phyloP scores from a whole-genome alignment of 176 grass and related monocot genomes.

The Neostapfia colusana region DNA sequence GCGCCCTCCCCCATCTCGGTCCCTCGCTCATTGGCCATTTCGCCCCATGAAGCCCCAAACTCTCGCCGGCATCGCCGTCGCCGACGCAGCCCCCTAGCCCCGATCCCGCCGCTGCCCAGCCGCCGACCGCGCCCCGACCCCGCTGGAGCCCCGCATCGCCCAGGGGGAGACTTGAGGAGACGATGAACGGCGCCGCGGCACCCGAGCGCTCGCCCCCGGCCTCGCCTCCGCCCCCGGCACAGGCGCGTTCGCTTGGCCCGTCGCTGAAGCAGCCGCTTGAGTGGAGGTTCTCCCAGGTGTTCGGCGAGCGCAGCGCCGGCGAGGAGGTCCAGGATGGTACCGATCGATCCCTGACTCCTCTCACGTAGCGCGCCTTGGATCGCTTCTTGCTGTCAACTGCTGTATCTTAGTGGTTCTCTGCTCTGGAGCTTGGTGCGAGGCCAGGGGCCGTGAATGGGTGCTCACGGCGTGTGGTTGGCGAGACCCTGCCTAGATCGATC shows the following conservation, averaged over 20 bases:
- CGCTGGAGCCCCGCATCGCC: constrained; percentile 28
- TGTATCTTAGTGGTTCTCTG: constrained; percentile 48
- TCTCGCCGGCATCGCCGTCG: constrained; percentile 51
- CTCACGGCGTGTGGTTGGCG: background rate
- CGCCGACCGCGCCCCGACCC: constrained; percentile 36
- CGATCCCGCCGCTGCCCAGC: constrained; percentile 19
- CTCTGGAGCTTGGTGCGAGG: constrained; percentile 23
- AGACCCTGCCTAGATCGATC: constrained; percentile 41
- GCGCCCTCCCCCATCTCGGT: background rate
- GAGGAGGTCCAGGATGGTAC: constrained; percentile 89
- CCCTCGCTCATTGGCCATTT: constrained; percentile 33
- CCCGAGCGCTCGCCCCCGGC: constrained; percentile 39
- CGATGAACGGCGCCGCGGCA: constrained; percentile 45
- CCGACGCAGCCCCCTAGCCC: background rate
- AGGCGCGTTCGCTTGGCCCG: background rate
- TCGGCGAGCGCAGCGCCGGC: constrained; percentile 72
- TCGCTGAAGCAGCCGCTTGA: constrained; percentile 42
- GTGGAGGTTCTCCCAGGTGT: constrained; percentile 91
- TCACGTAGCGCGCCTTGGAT: constrained; percentile 5
- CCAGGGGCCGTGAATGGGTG: constrained; percentile 21
- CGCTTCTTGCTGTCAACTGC: background rate
- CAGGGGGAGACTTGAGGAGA: background rate
- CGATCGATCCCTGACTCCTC: constrained; percentile 44
- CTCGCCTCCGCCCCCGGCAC: constrained; percentile 37
- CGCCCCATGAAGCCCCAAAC: constrained; percentile 60